phyloP scores from a whole-genome alignment of 2,329 filamentous ascomycete species.

The Aspergillus niger region DNA sequence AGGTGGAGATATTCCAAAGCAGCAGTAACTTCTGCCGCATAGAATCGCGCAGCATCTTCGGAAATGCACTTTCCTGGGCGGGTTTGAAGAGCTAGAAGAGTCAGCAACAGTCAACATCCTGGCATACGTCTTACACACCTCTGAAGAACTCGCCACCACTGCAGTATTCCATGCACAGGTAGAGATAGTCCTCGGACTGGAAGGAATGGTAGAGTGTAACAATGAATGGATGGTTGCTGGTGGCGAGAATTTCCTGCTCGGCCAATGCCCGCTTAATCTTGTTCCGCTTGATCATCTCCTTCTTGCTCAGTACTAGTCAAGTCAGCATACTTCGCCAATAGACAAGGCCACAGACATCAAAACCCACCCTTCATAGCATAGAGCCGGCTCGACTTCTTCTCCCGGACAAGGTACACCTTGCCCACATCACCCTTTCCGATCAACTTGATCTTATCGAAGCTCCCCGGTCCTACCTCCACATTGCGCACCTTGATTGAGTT shows the following conservation, averaged over 20 bases:
- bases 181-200: conserved; percentile 97
- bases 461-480: conserved; percentile 91
- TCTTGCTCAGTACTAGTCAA: conserved; percentile 86
- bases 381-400: conserved; percentile 93
- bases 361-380: conserved; percentile 96
- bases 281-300: conserved; percentile 99
- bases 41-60: conserved; percentile 95
- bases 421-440: conserved; percentile 98
- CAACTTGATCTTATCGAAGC: conserved; percentile 99
- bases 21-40: conserved; percentile 95
- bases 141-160: conserved; percentile 98
- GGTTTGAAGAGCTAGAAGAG: conserved; percentile 73
- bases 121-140: conserved; percentile 38
- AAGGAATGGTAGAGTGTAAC: conserved; percentile 98
- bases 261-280: conserved; percentile 98
- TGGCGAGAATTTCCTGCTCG: conserved; percentile 96
- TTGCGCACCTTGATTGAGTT: conserved; percentile 99
- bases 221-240: conserved; percentile 98
- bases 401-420: conserved; percentile 94
- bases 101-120: not conserved
- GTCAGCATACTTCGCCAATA: conserved; percentile 21
- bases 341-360: not conserved
- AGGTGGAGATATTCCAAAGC: conserved; percentile 95
- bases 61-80: conserved; percentile 95
- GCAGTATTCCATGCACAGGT: conserved; percentile 99